Base-by-base conservation (phyloP, 352 stramenopile genomes). In the Phytophthora syringae region DNA sequence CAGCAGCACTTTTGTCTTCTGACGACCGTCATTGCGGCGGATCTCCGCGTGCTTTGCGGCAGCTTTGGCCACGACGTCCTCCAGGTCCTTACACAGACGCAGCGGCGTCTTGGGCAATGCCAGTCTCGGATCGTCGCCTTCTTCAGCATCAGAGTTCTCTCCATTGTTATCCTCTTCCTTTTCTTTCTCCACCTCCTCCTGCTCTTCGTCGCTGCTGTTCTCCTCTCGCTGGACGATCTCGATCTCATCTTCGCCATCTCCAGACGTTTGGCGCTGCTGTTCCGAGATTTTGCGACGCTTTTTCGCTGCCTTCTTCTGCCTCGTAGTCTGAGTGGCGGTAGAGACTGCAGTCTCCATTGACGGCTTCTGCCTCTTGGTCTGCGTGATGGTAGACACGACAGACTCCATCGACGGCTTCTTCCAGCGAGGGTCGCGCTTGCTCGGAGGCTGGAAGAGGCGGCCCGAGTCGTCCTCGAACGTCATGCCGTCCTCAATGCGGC, bases 1-100 rank as follows among this genome's bases (percentile, higher is more conserved):
- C 25, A 93, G 49, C 61, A 93, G 64, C 49, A 93, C 80, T 47
- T 85, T 89, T 12, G 68, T 74, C 67, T 93, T 93, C 58, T 90
- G 80, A 0, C 82, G 76, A 5, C 76, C 77, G 43, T 93, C 84
- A 20, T 67, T 58, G 32, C 79, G 70, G 11, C 84, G 81, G 53
- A 90, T 90, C 47, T 77, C 71, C 3, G 71, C 62, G 64, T 90
- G 77, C 40, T 71, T 75, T 10, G 74, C 72, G 15, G 62, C 73
- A 7, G 64, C 81, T 16, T 76, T 62, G 0, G 44, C 61, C n/a
- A 80, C 69, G n/a, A 70, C 77, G 30, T 90, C 78, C 0, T 90
- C 84, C 10, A 89, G 45, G 1, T 77, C 86, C 2, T 42, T 58
- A 27, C 80, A 88, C 13, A 88, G 63, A 55, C 57, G 69, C 12